Conservation (phyloP, 2,329 filamentous ascomycete genomes). For the Penicillium sp. region DNA sequence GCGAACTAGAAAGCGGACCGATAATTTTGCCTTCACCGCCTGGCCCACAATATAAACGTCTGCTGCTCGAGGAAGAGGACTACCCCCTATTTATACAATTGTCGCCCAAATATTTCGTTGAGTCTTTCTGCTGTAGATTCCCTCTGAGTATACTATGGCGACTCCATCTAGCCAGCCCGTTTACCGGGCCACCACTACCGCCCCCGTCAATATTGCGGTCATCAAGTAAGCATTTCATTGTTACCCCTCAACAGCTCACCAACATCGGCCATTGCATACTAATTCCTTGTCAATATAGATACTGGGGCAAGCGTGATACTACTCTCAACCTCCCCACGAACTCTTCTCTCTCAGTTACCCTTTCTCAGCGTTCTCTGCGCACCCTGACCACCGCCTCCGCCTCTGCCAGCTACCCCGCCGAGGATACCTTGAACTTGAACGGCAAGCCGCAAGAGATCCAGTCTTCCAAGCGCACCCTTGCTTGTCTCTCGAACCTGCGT, state of each 20-base stretch:
- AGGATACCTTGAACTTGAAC: constrained; percentile 81
- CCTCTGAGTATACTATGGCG: constrained; percentile 34
- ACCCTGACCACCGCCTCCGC: constrained; percentile 95
- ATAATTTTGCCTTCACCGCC: constrained; percentile 34
- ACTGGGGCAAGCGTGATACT: constrained; percentile 97
- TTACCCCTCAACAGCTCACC: constrained; percentile 25
- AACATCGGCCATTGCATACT: constrained; percentile 17
- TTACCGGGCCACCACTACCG: constrained; percentile 92
- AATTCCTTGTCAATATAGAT: constrained; percentile 48
- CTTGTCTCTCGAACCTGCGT: constrained; percentile 87
- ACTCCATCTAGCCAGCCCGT: constrained; percentile 54
- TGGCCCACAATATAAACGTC: constrained; percentile 18
- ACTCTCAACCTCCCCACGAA: constrained; percentile 97
- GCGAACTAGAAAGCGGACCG: constrained; percentile 13
- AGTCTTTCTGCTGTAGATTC: constrained; percentile 5
- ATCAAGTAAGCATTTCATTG: constrained; percentile 70
- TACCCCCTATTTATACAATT: constrained; percentile 19
- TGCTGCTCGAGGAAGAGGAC: constrained; percentile 22
- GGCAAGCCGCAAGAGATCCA: constrained; percentile 76
- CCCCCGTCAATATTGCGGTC: constrained; percentile 96
- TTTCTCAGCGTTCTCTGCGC: constrained; percentile 89
- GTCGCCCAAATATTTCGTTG: constrained; percentile 4
- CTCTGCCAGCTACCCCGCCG: constrained; percentile 68
- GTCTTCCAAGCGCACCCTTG: constrained; percentile 85
- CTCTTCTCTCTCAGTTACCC: constrained; percentile 93